Evolutionary conservation across 2,329 filamentous ascomycete genomes (phyloP).

Genomic region (Talaromyces sp.): DNA sequence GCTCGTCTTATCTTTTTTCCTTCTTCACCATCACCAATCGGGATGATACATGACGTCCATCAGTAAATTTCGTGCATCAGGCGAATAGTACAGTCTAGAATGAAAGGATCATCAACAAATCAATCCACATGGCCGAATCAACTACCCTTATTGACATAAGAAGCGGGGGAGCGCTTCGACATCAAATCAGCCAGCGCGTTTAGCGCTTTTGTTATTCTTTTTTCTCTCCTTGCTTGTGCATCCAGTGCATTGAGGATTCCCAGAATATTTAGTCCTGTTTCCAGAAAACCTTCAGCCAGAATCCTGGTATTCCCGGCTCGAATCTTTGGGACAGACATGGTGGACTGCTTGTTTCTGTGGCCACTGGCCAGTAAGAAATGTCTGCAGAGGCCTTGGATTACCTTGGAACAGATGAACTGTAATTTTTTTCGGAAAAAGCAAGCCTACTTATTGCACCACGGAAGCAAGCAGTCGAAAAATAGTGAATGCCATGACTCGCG

Average conservation of each 20-base stretch:
- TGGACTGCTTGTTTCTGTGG: too few relatives aligned
- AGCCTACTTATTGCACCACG: not conserved
- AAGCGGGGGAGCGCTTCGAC: not conserved
- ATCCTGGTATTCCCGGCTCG: not conserved
- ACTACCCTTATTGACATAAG: too few relatives aligned
- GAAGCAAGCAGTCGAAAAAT: not conserved
- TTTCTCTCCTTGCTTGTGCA: not conserved
- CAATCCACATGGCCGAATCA: not conserved
- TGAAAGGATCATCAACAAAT: not conserved
- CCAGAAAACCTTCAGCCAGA: not conserved
- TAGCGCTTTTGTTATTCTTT: not conserved
- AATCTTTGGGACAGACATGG: not conserved
- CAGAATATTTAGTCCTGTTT: not conserved
- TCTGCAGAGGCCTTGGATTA: not conserved
- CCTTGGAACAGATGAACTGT: too few relatives aligned
- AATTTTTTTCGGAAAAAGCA: not conserved
- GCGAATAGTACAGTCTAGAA: not conserved
- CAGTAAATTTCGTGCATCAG: not conserved
- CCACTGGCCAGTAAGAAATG: not conserved
- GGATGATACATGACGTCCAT: not conserved
- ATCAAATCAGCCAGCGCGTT: not conserved
- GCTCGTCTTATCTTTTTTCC: not conserved
- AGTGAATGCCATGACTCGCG: not conserved
- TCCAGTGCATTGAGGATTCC: not conserved
- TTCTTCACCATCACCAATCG: not conserved